Evolutionary conservation across 1,284 basidiomycete genomes (phyloP), one percentile per base, ranked within the genome.

Genomic region (Moniliella sp.): DNA sequence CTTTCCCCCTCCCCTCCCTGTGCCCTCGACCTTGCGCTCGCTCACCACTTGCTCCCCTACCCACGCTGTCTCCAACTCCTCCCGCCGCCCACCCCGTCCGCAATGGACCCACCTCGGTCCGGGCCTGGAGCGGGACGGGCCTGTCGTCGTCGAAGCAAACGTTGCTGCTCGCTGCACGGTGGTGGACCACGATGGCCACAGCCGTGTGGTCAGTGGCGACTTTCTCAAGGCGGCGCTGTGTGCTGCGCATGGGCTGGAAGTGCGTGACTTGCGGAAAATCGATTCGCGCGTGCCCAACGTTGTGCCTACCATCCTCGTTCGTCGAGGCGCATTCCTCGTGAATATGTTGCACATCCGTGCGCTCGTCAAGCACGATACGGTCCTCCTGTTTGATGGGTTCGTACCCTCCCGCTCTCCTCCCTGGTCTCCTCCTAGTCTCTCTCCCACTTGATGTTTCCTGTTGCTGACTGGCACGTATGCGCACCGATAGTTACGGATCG

Each of bases 331-430:
- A 30, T 76, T 93, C 44, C 31, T 55, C 10, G 46, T 93, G 34
- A 93, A 91, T 45, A 79, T 94, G 29, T 70, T 94, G 21, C 83
- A 94, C 56, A 79, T 94, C 31, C 73, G 86, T 32, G 84, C 83
- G 1, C 71, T 94, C 29, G 76, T 97, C 59, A 94, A 94, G 63
- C 75, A 80, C 4, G 80, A 93, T 57, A 69, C 76, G 23, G 80
- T 94, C 25, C 68, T 93, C 27, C 69, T 97, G 14, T 94, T 97
- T 57, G 84, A 94, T 54, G n/a, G n/a, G n/a, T n/a, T n/a, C n/a
- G n/a, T n/a, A n/a, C n/a, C n/a, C n/a, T n/a, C n/a, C n/a, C n/a
- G n/a, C n/a, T n/a, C n/a, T n/a, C n/a, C n/a, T n/a, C n/a, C n/a
- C n/a, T n/a, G n/a, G n/a, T n/a, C n/a, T n/a, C n/a, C n/a, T n/a